These are phyloP conservation scores for Eimeria acervulina DNA, from an alignment of 169 alveolate species.

Conservation along the genomic window DNA sequence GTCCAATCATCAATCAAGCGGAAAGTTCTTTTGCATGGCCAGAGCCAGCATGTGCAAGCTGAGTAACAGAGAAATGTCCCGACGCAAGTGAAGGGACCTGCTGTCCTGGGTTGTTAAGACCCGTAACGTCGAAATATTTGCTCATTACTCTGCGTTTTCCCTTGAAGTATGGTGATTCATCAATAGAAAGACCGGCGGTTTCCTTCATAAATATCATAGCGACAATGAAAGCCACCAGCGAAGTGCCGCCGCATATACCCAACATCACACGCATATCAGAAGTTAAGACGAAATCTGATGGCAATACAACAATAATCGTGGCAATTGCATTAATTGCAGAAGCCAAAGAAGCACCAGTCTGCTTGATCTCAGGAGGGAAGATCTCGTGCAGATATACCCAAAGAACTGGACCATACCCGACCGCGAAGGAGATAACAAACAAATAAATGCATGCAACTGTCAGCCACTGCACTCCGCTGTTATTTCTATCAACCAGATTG, in stretches of 20 bases:
- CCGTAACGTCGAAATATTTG: slow-evolving; percentile 70
- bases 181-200: slow-evolving; percentile 89
- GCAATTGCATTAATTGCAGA: slow-evolving; percentile 90
- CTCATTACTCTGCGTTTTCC: slow-evolving; percentile 74
- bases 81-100: slow-evolving; percentile 57
- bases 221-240: slow-evolving; percentile 86
- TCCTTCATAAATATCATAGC: slow-evolving; percentile 89
- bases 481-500: slow-evolving; percentile 59
- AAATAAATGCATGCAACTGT: slow-evolving; percentile 86
- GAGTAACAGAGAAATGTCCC: slow-evolving; percentile 43
- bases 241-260: slow-evolving; percentile 87
- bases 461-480: slow-evolving; percentile 65
- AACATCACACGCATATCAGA: slow-evolving; percentile 86
- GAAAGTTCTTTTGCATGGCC: neutral
- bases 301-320: slow-evolving; percentile 89
- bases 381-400: slow-evolving; percentile 93
- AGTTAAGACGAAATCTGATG: slow-evolving; percentile 88
- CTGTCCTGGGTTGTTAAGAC: slow-evolving; percentile 50
- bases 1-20: neutral
- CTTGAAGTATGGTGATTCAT: slow-evolving; percentile 84
- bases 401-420: slow-evolving; percentile 92
- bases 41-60: neutral
- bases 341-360: slow-evolving; percentile 90
- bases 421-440: slow-evolving; percentile 91
- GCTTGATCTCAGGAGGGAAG: slow-evolving; percentile 92